Evolutionary conservation across 805 yeast genomes (phyloP).

Genomic region (Yarrowia deformans): DNA sequence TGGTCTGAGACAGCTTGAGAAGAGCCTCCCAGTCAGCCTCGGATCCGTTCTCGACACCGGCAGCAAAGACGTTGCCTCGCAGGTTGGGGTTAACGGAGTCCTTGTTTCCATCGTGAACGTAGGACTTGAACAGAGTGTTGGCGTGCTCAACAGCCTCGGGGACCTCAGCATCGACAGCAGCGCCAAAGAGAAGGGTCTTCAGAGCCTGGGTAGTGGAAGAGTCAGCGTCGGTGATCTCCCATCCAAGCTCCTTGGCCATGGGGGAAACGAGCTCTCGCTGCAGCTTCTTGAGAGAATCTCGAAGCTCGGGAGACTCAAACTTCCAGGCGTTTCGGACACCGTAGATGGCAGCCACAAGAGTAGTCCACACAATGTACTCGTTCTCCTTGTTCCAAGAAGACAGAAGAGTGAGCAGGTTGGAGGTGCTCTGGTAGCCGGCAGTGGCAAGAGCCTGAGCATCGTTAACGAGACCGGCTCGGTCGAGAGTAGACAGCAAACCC

Average conservation of each 20-base stretch:
- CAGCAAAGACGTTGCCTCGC: slow-evolving; percentile 67
- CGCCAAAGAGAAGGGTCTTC: slow-evolving; percentile 62
- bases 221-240: slow-evolving; percentile 64
- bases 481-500: slow-evolving; percentile 63
- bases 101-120: slow-evolving; percentile 63
- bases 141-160: slow-evolving; percentile 50
- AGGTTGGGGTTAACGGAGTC: slow-evolving; percentile 77
- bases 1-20: slow-evolving; percentile 64
- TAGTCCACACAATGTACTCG: slow-evolving; percentile 62
- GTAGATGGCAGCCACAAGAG: slow-evolving; percentile 55
- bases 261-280: slow-evolving; percentile 61
- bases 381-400: slow-evolving; percentile 59
- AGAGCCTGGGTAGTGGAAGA: slow-evolving; percentile 68
- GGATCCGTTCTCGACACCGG: slow-evolving; percentile 73
- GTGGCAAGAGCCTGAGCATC: slow-evolving; percentile 64
- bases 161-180: slow-evolving; percentile 50
- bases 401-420: slow-evolving; percentile 59
- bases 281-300: slow-evolving; percentile 55
- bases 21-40: slow-evolving; percentile 68
- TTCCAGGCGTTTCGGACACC: slow-evolving; percentile 56
- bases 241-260: slow-evolving; percentile 66
- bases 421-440: slow-evolving; percentile 59
- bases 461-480: slow-evolving; percentile 69
- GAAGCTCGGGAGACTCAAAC: slow-evolving; percentile 56
- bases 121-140: slow-evolving; percentile 58